A percentile compares a stretch with the other conserved stretches of the same genome.
These are phyloP conservation scores for Saturnispora serradocipensis DNA, from an alignment of 805 yeast genomes.

Conservation along the genomic window DNA sequence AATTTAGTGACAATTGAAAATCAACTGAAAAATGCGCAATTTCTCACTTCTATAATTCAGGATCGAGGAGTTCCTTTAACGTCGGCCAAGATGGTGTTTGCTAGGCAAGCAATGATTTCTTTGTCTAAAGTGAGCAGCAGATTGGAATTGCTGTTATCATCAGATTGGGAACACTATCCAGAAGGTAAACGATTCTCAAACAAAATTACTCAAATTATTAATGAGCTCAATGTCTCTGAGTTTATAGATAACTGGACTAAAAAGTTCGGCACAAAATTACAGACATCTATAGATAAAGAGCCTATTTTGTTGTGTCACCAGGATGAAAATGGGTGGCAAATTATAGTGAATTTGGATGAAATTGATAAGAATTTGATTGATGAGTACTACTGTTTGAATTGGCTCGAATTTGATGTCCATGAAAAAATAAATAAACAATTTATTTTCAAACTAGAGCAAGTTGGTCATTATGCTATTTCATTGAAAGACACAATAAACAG, in stretches of 20 bases:
- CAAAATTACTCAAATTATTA: constrained; percentile 38
- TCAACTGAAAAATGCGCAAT: constrained; percentile 15
- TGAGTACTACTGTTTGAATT: constrained; percentile 12
- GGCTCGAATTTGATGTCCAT: background rate
- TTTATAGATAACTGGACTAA: constrained; percentile 43
- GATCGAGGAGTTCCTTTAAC: constrained; percentile 39
- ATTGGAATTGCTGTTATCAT: constrained; percentile 45
- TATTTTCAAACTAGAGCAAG: background rate
- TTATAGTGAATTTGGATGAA: constrained; percentile 23
- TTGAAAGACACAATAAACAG: constrained; percentile 1
- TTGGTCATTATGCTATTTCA: background rate
- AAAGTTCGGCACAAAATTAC: constrained; percentile 5
- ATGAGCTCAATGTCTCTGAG: constrained; percentile 35
- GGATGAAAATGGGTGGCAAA: constrained; percentile 15
- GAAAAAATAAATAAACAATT: constrained; percentile 1
- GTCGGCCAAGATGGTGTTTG: constrained; percentile 42
- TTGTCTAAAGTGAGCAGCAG: constrained; percentile 34
- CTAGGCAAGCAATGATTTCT: constrained; percentile 39
- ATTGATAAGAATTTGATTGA: constrained; percentile 30
- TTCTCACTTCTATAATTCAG: background rate
- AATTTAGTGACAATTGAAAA: constrained; percentile 38
- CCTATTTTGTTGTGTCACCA: constrained; percentile 31
- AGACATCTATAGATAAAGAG: constrained; percentile 8
- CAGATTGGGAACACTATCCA: constrained; percentile 51
- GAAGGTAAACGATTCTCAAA: constrained; percentile 57